These are phyloP conservation scores for Crithidia fasciculata DNA, from an alignment of 208 protist species.

Conservation along the genomic window DNA sequence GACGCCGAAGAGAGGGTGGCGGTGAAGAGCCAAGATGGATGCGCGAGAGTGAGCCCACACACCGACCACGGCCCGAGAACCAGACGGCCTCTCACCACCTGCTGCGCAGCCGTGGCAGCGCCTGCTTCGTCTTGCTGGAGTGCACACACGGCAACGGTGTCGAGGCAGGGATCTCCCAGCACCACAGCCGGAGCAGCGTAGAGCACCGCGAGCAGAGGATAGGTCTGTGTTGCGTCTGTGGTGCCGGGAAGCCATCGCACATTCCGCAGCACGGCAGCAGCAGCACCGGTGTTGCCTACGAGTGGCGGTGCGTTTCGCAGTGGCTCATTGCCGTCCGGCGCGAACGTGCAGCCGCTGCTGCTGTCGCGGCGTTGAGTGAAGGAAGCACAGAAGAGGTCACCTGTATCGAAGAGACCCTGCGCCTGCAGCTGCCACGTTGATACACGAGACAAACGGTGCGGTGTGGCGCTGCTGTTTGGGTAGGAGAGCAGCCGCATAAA, in stretches of 20 bases:
- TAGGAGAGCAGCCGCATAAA: too few species aligned
- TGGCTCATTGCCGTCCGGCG: not conserved
- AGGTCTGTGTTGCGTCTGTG: constrained; percentile 27
- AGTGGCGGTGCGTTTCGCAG: not conserved
- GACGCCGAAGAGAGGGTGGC: constrained; percentile 5
- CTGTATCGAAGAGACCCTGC: too few species aligned
- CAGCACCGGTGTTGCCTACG: not conserved
- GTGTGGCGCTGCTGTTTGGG: too few species aligned
- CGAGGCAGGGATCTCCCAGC: constrained; percentile 15
- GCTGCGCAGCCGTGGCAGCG: not conserved
- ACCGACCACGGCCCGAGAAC: constrained; percentile 29
- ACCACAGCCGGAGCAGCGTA: constrained; percentile 21
- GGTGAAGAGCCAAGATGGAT: constrained; percentile 26
- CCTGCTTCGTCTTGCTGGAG: constrained; percentile 5
- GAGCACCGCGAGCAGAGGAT: constrained; percentile 50
- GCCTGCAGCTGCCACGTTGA: too few species aligned
- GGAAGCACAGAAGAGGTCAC: too few species aligned
- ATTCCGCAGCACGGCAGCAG: constrained; percentile 14
- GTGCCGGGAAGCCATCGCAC: constrained; percentile 49
- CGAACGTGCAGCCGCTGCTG: not conserved
- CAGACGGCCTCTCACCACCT: constrained; percentile 5
- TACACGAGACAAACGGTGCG: too few species aligned
- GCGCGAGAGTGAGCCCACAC: constrained; percentile 22
- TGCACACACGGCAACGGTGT: constrained; percentile 26
- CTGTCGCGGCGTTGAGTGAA: too few species aligned